phyloP scores from a whole-genome alignment of 371 early-diverging fungal species.

The Lichtheimia hyalospora region DNA sequence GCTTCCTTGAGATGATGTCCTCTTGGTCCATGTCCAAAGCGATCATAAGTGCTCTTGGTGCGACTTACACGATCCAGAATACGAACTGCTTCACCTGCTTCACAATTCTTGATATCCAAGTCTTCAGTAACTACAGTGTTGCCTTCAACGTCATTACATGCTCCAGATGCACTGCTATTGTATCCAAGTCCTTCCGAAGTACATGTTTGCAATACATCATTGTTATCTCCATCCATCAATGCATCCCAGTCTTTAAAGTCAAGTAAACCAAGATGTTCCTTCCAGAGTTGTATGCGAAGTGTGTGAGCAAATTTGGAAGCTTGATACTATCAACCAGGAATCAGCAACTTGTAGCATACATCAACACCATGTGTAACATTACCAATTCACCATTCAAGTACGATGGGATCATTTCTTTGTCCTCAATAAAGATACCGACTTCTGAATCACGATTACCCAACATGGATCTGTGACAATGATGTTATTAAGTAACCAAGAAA shows the following conservation, averaged over 20 bases:
- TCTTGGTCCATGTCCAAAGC: conserved; percentile 13
- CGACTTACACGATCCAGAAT: conserved; percentile 39
- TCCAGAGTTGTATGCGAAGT: conserved; percentile 77
- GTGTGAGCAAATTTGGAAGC: conserved; percentile 77
- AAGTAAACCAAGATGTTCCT: conserved; percentile 82
- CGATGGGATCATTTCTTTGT: conserved; percentile 64
- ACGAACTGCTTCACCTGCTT: conserved; percentile 35
- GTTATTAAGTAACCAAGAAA: not conserved
- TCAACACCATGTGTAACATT: conserved; percentile 6
- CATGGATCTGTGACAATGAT: conserved; percentile 54
- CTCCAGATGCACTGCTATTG: conserved; percentile 3
- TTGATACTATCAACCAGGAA: conserved; percentile 46
- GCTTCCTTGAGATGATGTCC: conserved; percentile 33
- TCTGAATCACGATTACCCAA: conserved; percentile 91
- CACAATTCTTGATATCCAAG: conserved; percentile 27
- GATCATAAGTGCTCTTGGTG: conserved; percentile 39
- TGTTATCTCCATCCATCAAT: conserved; percentile 17
- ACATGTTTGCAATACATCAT: conserved; percentile 5
- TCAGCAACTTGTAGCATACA: not conserved
- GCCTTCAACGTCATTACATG: conserved; percentile 19
- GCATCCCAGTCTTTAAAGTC: conserved; percentile 42
- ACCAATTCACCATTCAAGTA: conserved; percentile 74
- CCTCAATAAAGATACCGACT: conserved; percentile 84
- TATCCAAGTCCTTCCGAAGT: conserved; percentile 9
- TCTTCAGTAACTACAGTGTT: conserved; percentile 15